These are phyloP conservation scores for Paramecium biaurelia DNA, from an alignment of 73 alveolate genomes.

Conservation along the genomic window DNA sequence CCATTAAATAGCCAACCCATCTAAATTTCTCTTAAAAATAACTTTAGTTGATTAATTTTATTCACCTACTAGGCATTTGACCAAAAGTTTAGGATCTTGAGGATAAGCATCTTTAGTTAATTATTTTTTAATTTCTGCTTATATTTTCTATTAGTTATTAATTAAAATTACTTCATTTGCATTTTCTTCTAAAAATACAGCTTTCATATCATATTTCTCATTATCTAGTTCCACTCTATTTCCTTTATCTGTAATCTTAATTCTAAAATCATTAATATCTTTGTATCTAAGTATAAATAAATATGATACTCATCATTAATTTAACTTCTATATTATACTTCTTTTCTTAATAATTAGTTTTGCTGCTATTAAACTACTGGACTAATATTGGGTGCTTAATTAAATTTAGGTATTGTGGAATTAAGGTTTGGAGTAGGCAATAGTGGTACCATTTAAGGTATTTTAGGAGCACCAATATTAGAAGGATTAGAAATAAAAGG, in stretches of 20 bases:
- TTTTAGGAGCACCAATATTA: too few species aligned
- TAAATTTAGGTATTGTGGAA: too few species aligned
- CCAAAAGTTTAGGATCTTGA: not conserved
- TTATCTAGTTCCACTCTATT: not conserved
- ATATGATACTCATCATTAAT: not conserved
- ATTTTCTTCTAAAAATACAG: not conserved
- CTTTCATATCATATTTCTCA: not conserved
- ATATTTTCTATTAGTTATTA: not conserved
- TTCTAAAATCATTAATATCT: not conserved
- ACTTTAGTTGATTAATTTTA: not conserved
- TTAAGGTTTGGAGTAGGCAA: too few species aligned
- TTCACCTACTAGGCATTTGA: not conserved
- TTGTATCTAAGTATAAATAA: not conserved
- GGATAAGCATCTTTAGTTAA: not conserved
- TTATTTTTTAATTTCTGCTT: not conserved
- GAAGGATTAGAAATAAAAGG: too few species aligned
- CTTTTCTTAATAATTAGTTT: not conserved
- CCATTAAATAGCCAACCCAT: not conserved
- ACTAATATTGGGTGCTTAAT: not conserved
- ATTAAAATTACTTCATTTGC: not conserved
- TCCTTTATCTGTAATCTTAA: not conserved
- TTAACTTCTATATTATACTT: not conserved
- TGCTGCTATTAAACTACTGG: not conserved
- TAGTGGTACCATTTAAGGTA: too few species aligned
- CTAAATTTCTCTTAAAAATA: not conserved